These are phyloP conservation scores for Hyphopichia khmerensis DNA, from an alignment of 1,139 yeast genomes.

Conservation along the genomic window DNA sequence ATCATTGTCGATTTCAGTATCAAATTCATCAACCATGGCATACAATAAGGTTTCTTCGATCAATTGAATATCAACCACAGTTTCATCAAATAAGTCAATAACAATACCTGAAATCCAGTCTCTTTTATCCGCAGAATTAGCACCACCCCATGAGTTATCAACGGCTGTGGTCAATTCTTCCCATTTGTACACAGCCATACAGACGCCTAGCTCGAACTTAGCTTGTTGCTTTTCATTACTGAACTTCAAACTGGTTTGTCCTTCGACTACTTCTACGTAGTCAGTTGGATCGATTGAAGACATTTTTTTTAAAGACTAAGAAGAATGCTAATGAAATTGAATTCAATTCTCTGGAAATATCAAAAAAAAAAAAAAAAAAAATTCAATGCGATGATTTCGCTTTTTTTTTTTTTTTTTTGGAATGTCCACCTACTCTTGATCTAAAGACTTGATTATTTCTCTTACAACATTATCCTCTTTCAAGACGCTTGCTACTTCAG, in stretches of 20 bases:
- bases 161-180: constrained; percentile 87
- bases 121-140: constrained; percentile 83
- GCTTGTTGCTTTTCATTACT: constrained; percentile 69
- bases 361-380: neutral
- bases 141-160: constrained; percentile 97
- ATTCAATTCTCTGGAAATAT: neutral
- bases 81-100: constrained; percentile 71
- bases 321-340: too few species aligned
- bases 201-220: constrained; percentile 88
- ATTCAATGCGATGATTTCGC: neutral
- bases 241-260: constrained; percentile 45
- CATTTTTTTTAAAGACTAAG: constrained; percentile 12
- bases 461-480: constrained; percentile 47
- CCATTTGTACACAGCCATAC: constrained; percentile 88
- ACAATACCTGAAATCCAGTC: constrained; percentile 92
- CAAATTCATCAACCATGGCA: constrained; percentile 95
- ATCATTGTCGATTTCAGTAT: constrained; percentile 83
- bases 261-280: constrained; percentile 42
- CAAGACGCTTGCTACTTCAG: constrained; percentile 62
- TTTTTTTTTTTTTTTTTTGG: neutral
- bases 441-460: constrained; percentile 5
- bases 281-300: constrained; percentile 44
- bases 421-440: neutral
- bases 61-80: constrained; percentile 67
- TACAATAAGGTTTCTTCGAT: constrained; percentile 83